A percentile compares a stretch with the other conserved stretches of the same genome.
Conservation (phyloP, 441 rosid genomes). For the Biscutella laevigata region DNA sequence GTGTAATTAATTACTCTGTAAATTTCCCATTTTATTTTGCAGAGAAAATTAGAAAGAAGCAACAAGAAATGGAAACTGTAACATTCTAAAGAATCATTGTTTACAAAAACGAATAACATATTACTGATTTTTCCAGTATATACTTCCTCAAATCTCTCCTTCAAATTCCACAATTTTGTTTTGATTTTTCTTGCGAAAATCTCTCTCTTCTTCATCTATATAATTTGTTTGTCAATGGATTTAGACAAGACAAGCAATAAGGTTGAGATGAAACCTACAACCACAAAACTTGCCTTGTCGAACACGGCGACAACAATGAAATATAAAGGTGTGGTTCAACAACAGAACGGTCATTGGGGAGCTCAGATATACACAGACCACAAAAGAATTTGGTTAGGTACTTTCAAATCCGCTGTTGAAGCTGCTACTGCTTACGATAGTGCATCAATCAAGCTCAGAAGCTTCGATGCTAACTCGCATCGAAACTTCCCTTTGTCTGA, state of each 20-base stretch:
- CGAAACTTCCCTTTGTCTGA: constrained; percentile 59
- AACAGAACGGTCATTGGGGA: constrained; percentile 51
- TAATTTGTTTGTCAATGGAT: constrained; percentile 17
- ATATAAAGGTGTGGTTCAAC: constrained; percentile 47
- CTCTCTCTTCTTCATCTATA: neutral
- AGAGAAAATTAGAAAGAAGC: neutral
- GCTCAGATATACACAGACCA: constrained; percentile 59
- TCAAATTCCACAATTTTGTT: neutral
- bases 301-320: neutral
- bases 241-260: neutral
- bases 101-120: constrained; percentile 15
- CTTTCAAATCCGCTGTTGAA: constrained; percentile 41
- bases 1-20: constrained; percentile 17
- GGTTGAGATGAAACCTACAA: constrained; percentile 9
- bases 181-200: neutral
- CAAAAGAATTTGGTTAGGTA: constrained; percentile 55
- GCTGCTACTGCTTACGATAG: constrained; percentile 62
- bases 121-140: constrained; percentile 19
- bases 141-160: constrained; percentile 26
- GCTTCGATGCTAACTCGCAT: constrained; percentile 33
- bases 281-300: neutral
- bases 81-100: constrained; percentile 17
- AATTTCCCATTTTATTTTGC: neutral
- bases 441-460: constrained; percentile 41
- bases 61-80: constrained; percentile 21